Evolutionary conservation across 2,329 filamentous ascomycete genomes (phyloP).

Genomic region (Paecilomyces variotii): DNA sequence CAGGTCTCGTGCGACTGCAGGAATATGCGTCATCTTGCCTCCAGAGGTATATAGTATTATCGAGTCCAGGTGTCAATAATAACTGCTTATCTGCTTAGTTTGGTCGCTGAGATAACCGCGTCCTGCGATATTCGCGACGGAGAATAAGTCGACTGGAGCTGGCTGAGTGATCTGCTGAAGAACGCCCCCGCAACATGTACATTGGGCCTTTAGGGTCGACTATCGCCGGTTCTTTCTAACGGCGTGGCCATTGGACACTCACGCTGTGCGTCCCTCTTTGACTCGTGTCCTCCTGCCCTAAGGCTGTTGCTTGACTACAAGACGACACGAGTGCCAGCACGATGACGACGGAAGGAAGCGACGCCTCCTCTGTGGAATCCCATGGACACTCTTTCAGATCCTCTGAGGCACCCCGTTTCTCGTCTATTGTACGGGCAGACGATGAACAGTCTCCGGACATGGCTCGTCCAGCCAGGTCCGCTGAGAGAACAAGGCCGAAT

Average conservation of each 20-base stretch:
- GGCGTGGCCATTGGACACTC: neutral
- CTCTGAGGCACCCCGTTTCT: slow-evolving; percentile 3
- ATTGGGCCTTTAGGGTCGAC: neutral
- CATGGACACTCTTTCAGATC: neutral
- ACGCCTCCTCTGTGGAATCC: slow-evolving; percentile 5
- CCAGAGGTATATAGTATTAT: neutral
- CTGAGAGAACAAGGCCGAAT: neutral
- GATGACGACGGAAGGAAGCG: slow-evolving; percentile 12
- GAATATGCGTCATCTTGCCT: neutral
- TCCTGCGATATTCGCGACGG: neutral
- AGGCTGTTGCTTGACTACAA: neutral
- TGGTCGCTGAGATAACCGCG: neutral
- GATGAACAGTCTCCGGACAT: slow-evolving; percentile 1
- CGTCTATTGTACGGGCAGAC: slow-evolving; percentile 5
- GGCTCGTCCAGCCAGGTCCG: slow-evolving; percentile 1
- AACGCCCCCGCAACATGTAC: neutral
- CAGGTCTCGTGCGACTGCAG: slow-evolving; percentile 13
- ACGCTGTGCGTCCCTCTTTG: neutral
- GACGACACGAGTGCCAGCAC: neutral
- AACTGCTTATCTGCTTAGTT: neutral
- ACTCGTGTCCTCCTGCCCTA: neutral
- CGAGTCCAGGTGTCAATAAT: neutral
- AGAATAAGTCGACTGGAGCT: neutral
- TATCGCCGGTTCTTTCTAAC: neutral
- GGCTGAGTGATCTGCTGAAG: neutral